These are phyloP conservation scores for Pelargonium exstipulatum DNA, from an alignment of 441 rosid genomes.

Conservation along the genomic window DNA sequence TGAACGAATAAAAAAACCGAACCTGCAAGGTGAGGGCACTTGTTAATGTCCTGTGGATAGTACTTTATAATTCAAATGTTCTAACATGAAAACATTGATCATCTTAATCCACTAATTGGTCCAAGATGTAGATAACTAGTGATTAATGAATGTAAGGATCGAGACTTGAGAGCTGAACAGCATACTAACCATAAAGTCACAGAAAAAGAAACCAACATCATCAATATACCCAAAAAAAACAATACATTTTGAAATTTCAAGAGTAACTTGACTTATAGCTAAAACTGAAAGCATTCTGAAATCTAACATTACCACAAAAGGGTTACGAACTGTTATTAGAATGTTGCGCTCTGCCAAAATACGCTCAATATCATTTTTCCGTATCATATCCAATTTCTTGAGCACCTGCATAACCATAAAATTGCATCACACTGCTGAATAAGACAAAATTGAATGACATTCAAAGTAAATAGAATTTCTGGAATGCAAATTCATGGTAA, in stretches of 20 bases:
- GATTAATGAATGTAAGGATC: conserved; percentile 3
- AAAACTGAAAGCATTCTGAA: conserved; percentile 14
- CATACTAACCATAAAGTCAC: not conserved
- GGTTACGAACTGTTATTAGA: conserved; percentile 75
- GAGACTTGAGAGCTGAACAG: conserved; percentile 16
- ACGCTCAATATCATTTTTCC: conserved; percentile 74
- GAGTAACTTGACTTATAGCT: not conserved
- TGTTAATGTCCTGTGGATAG: conserved; percentile 21
- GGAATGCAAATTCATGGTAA: not conserved
- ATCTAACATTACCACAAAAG: conserved; percentile 63
- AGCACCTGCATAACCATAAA: conserved; percentile 48
- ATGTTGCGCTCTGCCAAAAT: conserved; percentile 81
- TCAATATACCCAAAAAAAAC: not conserved
- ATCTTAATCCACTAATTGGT: conserved; percentile 4
- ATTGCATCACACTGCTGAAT: conserved; percentile 17
- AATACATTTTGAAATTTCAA: not conserved
- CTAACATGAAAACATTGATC: conserved; percentile 5
- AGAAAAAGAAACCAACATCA: conserved; percentile 5
- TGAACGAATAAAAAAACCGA: conserved; percentile 77
- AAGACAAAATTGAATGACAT: not conserved
- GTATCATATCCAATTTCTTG: conserved; percentile 75
- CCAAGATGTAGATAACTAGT: conserved; percentile 4
- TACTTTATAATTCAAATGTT: conserved; percentile 19
- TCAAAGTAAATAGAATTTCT: not conserved
- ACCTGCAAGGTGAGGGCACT: conserved; percentile 49